phyloP scores from a whole-genome alignment of 257 asterid species.

The Solanum sitiens region DNA sequence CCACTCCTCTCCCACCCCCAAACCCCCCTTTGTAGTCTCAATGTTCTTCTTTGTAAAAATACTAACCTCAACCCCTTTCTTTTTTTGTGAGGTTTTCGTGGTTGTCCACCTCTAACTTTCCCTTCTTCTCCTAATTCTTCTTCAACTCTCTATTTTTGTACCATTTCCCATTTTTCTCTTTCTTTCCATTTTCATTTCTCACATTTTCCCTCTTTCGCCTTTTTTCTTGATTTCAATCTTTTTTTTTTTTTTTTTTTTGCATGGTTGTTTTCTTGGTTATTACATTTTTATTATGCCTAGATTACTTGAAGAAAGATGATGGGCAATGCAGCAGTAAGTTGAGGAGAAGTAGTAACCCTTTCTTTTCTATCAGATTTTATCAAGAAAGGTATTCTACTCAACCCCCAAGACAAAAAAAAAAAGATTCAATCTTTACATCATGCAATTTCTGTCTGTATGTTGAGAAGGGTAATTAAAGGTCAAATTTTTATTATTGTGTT shows the following conservation, averaged over 20 bases:
- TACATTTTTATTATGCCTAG: slow-evolving; percentile 5
- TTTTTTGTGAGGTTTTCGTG: slow-evolving; percentile 26
- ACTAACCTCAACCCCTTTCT: slow-evolving; percentile 11
- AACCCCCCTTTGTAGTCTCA: neutral
- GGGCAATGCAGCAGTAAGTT: slow-evolving; percentile 23
- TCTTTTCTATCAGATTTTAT: slow-evolving; percentile 14
- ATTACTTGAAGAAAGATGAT: slow-evolving; percentile 7
- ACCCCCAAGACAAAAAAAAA: neutral
- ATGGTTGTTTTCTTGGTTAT: slow-evolving; percentile 28
- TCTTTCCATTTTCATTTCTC: neutral
- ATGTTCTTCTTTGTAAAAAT: neutral
- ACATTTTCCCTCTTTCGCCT: neutral
- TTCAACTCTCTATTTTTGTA: neutral
- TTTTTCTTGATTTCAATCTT: neutral
- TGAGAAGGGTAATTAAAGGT: neutral
- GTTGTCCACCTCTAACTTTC: slow-evolving; percentile 23
- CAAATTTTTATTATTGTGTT: neutral
- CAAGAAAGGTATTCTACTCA: slow-evolving; percentile 22
- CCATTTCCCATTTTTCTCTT: slow-evolving; percentile 1
- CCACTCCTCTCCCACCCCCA: no score
- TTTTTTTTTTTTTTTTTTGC: neutral
- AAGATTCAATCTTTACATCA: neutral
- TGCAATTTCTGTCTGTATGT: neutral
- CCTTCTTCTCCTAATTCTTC: slow-evolving; percentile 2
- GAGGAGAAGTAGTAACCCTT: slow-evolving; percentile 30